phyloP scores from a whole-genome alignment of 176 grass and related monocot genomes.

The Oryza brachyantha region DNA sequence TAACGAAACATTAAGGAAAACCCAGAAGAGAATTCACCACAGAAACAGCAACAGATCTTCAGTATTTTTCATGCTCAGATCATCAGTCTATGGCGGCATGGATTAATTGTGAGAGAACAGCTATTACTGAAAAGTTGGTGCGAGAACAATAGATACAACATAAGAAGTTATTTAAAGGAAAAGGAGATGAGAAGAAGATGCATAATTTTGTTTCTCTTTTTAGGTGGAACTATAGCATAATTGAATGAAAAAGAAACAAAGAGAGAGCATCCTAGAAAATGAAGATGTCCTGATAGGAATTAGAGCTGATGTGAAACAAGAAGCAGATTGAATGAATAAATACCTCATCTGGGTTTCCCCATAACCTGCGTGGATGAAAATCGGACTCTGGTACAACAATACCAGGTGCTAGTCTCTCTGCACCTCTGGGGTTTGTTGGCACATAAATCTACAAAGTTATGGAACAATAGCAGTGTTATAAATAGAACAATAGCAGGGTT shows the following conservation, averaged over 20 bases:
- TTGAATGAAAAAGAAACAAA: neutral
- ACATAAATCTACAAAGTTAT: slow-evolving; percentile 43
- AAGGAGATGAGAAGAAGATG: neutral
- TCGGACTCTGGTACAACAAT: slow-evolving; percentile 66
- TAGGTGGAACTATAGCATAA: neutral
- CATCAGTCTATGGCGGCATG: neutral
- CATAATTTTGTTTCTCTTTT: neutral
- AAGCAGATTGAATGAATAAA: neutral
- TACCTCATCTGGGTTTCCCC: slow-evolving; percentile 74
- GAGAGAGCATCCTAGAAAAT: neutral
- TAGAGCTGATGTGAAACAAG: neutral
- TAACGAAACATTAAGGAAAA: neutral
- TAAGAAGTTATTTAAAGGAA: neutral
- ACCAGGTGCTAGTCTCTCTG: slow-evolving; percentile 64
- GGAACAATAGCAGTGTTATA: neutral
- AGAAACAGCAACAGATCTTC: neutral
- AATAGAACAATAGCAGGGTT: neutral
- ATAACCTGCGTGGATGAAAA: slow-evolving; percentile 60
- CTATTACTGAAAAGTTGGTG: neutral
- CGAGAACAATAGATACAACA: neutral
- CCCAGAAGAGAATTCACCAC: neutral
- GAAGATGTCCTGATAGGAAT: neutral
- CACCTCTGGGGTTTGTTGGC: slow-evolving; percentile 69
- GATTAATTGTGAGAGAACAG: neutral
- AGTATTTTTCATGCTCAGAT: neutral